Base-by-base conservation (phyloP, 202 grass and related monocot genomes). In the Eragrostis tef region DNA sequence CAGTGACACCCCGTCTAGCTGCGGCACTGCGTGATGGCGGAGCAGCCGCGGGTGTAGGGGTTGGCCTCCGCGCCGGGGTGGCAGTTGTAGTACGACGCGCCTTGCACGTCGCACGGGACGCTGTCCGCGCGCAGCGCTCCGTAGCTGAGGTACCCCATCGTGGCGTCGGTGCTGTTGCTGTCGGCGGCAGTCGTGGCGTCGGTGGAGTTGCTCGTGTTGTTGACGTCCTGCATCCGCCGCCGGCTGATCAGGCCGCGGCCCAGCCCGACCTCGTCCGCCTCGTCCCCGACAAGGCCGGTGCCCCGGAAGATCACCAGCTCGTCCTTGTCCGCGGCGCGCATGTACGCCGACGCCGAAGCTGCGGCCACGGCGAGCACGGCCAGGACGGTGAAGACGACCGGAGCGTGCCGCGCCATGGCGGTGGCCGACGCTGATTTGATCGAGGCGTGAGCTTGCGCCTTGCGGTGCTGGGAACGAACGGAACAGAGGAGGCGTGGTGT, bases 71-170 rank as follows among this genome's bases (percentile, higher is more conserved):
- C 77, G 42, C 87, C 77, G 20, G 81, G 36, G 0, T 0, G 25
- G 84, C 87, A 92, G 84, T 92, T 89, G 84, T 89, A 89, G 72
- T 92, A 89, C 49, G 87, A 89, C 19, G 61, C 73, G 51, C 90
- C 84, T 26, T 0, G n/a, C 14, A 2, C 6, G 17, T 52, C 14
- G 84, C 87, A 89, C 22, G 81, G 87, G 17, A 71, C 61, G 5
- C 0, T 43, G 84, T 75, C 31, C 15, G 31, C 29, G 1, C 0
- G 2, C 77, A 89, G 49, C 20, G 77, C 87, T 9, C 14, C 20
- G 90, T 92, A 89, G 87, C 87, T 75, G 71, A 92, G 86, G 87
- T 70, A 86, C 19, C 78, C 77, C 47, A 0, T 4, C 57, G 45
- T 47, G 2, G 15, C 24, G 57, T 63, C 34, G 34, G 34, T 39